Conservation (phyloP, 495 filamentous ascomycete species). For the Elaphomyces granulatus region DNA sequence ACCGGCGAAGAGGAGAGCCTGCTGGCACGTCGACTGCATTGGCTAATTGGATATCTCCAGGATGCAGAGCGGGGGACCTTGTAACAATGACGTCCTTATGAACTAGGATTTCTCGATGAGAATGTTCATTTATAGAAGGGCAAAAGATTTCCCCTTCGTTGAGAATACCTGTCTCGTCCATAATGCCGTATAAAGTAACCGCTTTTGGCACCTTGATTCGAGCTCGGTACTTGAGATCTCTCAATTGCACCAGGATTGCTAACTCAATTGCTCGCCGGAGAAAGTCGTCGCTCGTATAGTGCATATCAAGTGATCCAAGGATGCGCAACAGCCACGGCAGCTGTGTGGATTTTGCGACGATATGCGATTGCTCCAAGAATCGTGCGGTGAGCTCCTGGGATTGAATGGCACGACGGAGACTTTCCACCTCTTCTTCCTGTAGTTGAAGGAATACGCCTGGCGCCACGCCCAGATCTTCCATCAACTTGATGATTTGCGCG, state of each 20-base stretch:
- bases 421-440: slow-evolving; percentile 41
- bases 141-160: slow-evolving; percentile 53
- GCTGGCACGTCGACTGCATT: slow-evolving; percentile 38
- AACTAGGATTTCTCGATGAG: slow-evolving; percentile 8
- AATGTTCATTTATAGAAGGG: slow-evolving; percentile 25
- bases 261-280: slow-evolving; percentile 49
- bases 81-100: slow-evolving; percentile 38
- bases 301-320: slow-evolving; percentile 35
- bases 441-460: slow-evolving; percentile 42
- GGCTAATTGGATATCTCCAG: slow-evolving; percentile 61
- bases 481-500: slow-evolving; percentile 63
- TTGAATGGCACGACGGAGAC: slow-evolving; percentile 40
- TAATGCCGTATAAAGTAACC: slow-evolving; percentile 59
- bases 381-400: slow-evolving; percentile 41
- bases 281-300: slow-evolving; percentile 51
- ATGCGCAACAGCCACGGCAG: slow-evolving; percentile 44
- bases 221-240: slow-evolving; percentile 59
- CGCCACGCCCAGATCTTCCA: slow-evolving; percentile 55
- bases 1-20: slow-evolving; percentile 40
- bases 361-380: slow-evolving; percentile 43
- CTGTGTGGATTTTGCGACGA: slow-evolving; percentile 38
- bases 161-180: slow-evolving; percentile 65
- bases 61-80: slow-evolving; percentile 60
- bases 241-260: slow-evolving; percentile 46
- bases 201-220: slow-evolving; percentile 57